Percentiles rank a stretch among this genome's conserved stretches.
Evolutionary conservation across 306 rosid species (phyloP).

Genomic region (Fagus crenata): DNA sequence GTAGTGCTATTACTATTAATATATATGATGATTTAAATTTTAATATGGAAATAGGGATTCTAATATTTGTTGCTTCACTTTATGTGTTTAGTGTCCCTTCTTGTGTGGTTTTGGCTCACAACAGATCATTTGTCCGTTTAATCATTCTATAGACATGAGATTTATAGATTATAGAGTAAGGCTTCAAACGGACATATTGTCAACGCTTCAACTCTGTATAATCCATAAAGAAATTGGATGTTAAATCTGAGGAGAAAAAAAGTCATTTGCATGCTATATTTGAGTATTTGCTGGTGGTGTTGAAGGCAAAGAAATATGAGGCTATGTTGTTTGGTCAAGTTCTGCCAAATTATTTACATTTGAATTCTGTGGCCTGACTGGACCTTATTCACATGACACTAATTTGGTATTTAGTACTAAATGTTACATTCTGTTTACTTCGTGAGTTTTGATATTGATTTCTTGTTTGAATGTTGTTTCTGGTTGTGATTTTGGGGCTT

Average conservation of each 20-base stretch:
- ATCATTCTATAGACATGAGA: not conserved
- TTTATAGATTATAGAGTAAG: not conserved
- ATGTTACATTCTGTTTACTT: not conserved
- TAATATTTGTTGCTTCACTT: slow-evolving; percentile 17
- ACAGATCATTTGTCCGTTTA: not conserved
- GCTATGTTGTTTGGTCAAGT: not conserved
- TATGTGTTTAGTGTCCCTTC: slow-evolving; percentile 6
- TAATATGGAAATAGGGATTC: slow-evolving; percentile 4
- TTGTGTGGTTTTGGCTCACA: slow-evolving; percentile 28
- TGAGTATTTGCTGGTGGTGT: not conserved
- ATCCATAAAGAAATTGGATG: not conserved
- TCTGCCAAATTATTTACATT: not conserved
- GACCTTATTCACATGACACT: not conserved
- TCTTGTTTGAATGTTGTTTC: not conserved
- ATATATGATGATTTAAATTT: slow-evolving; percentile 12
- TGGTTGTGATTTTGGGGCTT: not conserved
- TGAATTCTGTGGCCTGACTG: not conserved
- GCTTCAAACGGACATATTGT: slow-evolving; percentile 3
- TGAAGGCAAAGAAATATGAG: not conserved
- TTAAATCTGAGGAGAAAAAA: not conserved
- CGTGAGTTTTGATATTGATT: not conserved
- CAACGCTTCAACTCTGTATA: not conserved
- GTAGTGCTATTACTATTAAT: slow-evolving; percentile 18
- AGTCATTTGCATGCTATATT: not conserved
- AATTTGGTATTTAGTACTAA: not conserved